These are phyloP conservation scores for Pseudonitzschia pungens DNA, from an alignment of 108 stramenopile species.

Conservation along the genomic window DNA sequence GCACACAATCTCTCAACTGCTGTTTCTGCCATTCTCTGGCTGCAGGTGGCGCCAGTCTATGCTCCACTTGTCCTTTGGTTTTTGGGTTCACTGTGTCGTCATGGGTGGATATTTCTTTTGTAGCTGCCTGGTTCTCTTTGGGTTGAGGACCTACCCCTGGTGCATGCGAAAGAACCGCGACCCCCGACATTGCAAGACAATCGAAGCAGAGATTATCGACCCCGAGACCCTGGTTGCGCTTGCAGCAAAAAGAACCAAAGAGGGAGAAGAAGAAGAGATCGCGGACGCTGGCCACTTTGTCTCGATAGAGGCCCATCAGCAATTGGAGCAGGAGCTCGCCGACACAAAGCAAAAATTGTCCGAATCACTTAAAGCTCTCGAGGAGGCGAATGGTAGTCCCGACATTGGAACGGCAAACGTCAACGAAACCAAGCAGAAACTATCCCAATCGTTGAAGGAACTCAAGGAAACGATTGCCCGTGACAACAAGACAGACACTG, in stretches of 20 bases:
- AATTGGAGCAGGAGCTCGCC: background rate
- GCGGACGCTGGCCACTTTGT: background rate
- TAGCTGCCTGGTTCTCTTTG: background rate
- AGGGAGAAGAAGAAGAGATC: background rate
- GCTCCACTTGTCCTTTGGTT: no score
- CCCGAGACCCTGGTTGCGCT: no score
- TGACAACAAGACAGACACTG: background rate
- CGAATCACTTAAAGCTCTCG: background rate
- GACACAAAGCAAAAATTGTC: background rate
- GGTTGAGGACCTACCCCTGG: constrained; percentile 8
- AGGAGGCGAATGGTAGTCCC: background rate
- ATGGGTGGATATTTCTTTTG: background rate
- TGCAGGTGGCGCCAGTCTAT: background rate
- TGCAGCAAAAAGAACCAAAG: no score
- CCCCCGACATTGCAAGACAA: background rate
- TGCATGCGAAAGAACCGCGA: constrained; percentile 4
- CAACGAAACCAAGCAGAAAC: background rate
- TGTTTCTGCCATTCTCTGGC: no score
- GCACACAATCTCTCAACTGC: no score
- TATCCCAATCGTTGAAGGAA: background rate
- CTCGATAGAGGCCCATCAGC: background rate
- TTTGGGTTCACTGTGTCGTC: background rate
- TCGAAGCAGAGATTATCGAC: background rate
- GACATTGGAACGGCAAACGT: no score
- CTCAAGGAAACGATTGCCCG: background rate